Evolutionary conservation across 2,329 filamentous ascomycete genomes (phyloP).

Genomic region (Pleoardoris graminearum): DNA sequence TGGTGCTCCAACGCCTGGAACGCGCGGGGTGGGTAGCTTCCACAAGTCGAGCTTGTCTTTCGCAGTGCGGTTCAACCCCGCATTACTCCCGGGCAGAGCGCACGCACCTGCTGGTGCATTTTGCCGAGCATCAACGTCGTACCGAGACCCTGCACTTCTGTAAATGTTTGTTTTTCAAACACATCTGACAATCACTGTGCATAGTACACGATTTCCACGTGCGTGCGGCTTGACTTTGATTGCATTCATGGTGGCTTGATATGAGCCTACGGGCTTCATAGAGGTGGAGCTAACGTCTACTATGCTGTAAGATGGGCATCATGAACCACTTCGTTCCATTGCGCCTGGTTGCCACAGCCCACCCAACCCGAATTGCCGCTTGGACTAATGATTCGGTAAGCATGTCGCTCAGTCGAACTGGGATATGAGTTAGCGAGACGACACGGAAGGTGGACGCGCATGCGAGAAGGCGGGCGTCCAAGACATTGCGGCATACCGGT

Average conservation of each 20-base stretch:
- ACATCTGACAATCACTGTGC: no score
- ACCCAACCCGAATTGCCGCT: not conserved
- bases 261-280: not conserved
- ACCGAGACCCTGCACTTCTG: not conserved
- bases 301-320: not conserved
- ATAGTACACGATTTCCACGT: not conserved
- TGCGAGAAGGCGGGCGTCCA: not conserved
- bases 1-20: not conserved
- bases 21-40: not conserved
- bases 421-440: not conserved
- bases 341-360: not conserved
- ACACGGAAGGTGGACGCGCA: no score
- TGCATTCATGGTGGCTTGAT: not conserved
- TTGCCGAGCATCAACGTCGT: not conserved
- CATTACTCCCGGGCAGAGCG: conserved; percentile 2
- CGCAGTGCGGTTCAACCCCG: conserved; percentile 6
- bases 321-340: not conserved
- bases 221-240: not conserved
- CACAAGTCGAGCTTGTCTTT: not conserved
- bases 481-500: conserved; percentile 62
- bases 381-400: not conserved
- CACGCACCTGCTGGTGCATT: no score
- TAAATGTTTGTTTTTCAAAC: not conserved
- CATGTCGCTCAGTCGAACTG: conserved; percentile 14
- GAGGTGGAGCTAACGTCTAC: not conserved